These are phyloP conservation scores for Daldinia concentrica DNA, from an alignment of 495 filamentous ascomycete genomes.

Conservation along the genomic window DNA sequence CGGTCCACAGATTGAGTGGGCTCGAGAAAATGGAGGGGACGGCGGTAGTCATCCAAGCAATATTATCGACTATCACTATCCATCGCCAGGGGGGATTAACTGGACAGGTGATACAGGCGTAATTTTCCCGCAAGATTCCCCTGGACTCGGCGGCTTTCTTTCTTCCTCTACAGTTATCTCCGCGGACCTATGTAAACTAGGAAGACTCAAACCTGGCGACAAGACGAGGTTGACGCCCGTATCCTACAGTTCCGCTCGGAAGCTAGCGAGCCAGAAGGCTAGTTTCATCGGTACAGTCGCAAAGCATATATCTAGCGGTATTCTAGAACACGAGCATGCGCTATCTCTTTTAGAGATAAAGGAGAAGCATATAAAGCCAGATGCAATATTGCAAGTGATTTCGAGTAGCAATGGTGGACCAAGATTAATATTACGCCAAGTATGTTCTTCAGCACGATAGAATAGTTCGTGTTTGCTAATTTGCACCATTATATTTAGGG, in stretches of 20 bases:
- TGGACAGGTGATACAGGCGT: slow-evolving; percentile 68
- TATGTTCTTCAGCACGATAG: not conserved
- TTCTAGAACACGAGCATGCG: not conserved
- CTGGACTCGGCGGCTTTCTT: slow-evolving; percentile 68
- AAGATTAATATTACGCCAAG: slow-evolving; percentile 22
- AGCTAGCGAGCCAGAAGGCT: slow-evolving; percentile 16
- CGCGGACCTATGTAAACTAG: slow-evolving; percentile 67
- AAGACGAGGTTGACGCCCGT: slow-evolving; percentile 53
- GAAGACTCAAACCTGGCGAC: slow-evolving; percentile 69
- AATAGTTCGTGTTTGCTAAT: not conserved
- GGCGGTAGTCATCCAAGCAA: slow-evolving; percentile 69
- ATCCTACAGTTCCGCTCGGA: slow-evolving; percentile 19
- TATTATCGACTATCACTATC: slow-evolving; percentile 67
- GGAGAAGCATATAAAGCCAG: slow-evolving; percentile 6
- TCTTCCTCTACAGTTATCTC: slow-evolving; percentile 63
- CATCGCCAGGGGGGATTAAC: slow-evolving; percentile 60
- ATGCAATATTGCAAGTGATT: slow-evolving; percentile 22
- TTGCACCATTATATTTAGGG: slow-evolving; percentile 1
- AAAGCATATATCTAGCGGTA: slow-evolving; percentile 9
- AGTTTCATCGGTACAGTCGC: slow-evolving; percentile 3
- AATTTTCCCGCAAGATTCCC: slow-evolving; percentile 66
- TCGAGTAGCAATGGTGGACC: not conserved
- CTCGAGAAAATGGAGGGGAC: slow-evolving; percentile 65
- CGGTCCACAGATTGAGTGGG: slow-evolving; percentile 65
- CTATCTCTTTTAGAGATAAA: slow-evolving; percentile 11